Conservation (phyloP, 1,284 basidiomycete species). For the Mrakiaceae sp. region DNA sequence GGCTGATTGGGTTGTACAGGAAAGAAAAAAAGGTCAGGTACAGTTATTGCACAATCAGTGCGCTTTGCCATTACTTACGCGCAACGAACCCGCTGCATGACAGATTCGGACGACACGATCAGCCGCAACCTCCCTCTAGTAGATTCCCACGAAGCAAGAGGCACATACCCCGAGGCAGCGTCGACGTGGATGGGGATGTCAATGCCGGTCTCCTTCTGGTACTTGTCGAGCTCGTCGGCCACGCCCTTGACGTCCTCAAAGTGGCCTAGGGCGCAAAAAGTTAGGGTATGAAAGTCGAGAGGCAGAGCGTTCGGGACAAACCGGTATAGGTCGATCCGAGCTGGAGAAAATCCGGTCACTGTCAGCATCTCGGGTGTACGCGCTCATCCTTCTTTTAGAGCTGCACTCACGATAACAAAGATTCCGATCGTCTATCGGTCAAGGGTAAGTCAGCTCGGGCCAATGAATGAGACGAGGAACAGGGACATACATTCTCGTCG, state of each 20-base stretch:
- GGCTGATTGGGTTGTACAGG: constrained; percentile 17
- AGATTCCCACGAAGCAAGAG: constrained; percentile 5
- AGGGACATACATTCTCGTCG: constrained; percentile 62
- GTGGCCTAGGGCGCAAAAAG: constrained; percentile 44
- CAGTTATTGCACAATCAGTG: background rate
- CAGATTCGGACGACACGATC: constrained; percentile 76
- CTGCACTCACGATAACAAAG: constrained; percentile 59
- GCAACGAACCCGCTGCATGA: constrained; percentile 18
- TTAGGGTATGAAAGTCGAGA: constrained; percentile 13
- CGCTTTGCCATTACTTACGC: background rate
- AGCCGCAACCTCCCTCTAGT: constrained; percentile 61
- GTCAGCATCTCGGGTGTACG: background rate
- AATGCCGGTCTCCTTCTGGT: constrained; percentile 66
- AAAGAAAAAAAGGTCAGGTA: background rate
- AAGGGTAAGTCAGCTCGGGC: background rate
- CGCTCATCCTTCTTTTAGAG: no score
- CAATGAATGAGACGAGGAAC: constrained; percentile 6
- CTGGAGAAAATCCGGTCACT: background rate
- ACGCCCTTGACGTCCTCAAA: constrained; percentile 88
- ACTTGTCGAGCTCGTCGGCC: constrained; percentile 71
- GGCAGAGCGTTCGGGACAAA: constrained; percentile 10
- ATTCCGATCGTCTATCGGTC: constrained; percentile 48
- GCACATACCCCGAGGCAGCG: constrained; percentile 25
- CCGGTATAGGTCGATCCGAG: constrained; percentile 3
- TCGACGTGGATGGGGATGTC: constrained; percentile 69